Percentiles rank a stretch among this genome's conserved stretches.
Evolutionary conservation across 2,329 filamentous ascomycete species (phyloP).

Genomic region (Fusarium buharicum): DNA sequence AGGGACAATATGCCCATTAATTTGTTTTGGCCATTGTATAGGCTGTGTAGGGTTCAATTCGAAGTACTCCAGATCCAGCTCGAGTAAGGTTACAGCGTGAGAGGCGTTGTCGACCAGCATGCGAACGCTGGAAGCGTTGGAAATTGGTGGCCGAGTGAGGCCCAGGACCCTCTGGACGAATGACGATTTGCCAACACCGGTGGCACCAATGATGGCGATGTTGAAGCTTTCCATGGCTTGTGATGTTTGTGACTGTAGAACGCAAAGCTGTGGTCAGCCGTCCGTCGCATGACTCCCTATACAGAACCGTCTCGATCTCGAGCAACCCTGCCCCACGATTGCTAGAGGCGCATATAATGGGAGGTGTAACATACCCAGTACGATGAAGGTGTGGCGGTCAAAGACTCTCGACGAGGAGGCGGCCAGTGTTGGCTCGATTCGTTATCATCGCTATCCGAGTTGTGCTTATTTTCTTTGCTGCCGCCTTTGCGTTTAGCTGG

Average conservation of each 20-base stretch:
- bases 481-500: slow-evolving; percentile 20
- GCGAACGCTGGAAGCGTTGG: slow-evolving; percentile 65
- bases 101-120: slow-evolving; percentile 67
- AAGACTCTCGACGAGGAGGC: slow-evolving; percentile 61
- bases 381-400: slow-evolving; percentile 54
- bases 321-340: slow-evolving; percentile 41
- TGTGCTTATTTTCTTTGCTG: slow-evolving; percentile 32
- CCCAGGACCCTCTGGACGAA: slow-evolving; percentile 73
- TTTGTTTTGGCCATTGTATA: slow-evolving; percentile 74
- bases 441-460: slow-evolving; percentile 43
- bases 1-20: slow-evolving; percentile 76
- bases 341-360: slow-evolving; percentile 36
- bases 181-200: slow-evolving; percentile 74
- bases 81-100: slow-evolving; percentile 70
- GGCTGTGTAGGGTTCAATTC: slow-evolving; percentile 66
- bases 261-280: slow-evolving; percentile 41
- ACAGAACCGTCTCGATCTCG: not conserved
- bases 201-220: slow-evolving; percentile 73
- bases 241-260: slow-evolving; percentile 47
- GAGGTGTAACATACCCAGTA: slow-evolving; percentile 52
- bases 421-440: slow-evolving; percentile 53
- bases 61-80: slow-evolving; percentile 73
- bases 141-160: slow-evolving; percentile 62
- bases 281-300: slow-evolving; percentile 33
- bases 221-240: slow-evolving; percentile 68